phyloP scores from a whole-genome alignment of 306 rosid species.

The Cucurbita argyrosperma region DNA sequence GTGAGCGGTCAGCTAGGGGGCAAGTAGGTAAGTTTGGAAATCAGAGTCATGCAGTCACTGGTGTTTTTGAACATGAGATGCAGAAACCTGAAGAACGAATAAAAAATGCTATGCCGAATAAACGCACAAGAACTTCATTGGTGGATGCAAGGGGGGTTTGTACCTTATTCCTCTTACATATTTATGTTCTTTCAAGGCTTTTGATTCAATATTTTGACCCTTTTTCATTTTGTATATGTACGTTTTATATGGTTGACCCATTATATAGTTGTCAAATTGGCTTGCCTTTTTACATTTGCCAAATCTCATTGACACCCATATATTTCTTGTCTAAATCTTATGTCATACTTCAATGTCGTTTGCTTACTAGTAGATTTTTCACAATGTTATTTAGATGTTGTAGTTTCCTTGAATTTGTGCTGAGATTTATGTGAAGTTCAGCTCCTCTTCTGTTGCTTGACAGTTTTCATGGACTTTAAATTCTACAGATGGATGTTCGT shows the following conservation, averaged over 20 bases:
- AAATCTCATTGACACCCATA: neutral
- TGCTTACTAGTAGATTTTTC: neutral
- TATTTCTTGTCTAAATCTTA: neutral
- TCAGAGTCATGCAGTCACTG: conserved; percentile 51
- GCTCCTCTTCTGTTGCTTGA: conserved; percentile 3
- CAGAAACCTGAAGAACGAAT: conserved; percentile 76
- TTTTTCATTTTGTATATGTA: neutral
- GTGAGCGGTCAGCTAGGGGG: conserved; percentile 65
- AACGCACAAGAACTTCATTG: conserved; percentile 93
- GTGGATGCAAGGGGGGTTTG: conserved; percentile 79
- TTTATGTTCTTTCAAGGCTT: neutral
- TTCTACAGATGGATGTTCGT: conserved; percentile 68
- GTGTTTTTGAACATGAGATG: conserved; percentile 77
- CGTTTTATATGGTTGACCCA: neutral
- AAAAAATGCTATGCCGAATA: conserved; percentile 60
- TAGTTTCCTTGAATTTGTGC: neutral
- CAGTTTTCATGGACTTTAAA: conserved; percentile 20
- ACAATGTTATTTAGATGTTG: neutral
- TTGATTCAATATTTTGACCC: neutral
- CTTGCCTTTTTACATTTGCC: neutral
- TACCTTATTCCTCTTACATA: conserved; percentile 3
- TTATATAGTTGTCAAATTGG: neutral
- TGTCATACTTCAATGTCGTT: neutral
- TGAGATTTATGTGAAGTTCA: conserved; percentile 1
- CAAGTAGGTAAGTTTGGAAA: conserved; percentile 57